Percentiles rank a stretch among this genome's conserved stretches.
Evolutionary conservation across 2,329 filamentous ascomycete species (phyloP).

Genomic region (Aspergillus felis): DNA sequence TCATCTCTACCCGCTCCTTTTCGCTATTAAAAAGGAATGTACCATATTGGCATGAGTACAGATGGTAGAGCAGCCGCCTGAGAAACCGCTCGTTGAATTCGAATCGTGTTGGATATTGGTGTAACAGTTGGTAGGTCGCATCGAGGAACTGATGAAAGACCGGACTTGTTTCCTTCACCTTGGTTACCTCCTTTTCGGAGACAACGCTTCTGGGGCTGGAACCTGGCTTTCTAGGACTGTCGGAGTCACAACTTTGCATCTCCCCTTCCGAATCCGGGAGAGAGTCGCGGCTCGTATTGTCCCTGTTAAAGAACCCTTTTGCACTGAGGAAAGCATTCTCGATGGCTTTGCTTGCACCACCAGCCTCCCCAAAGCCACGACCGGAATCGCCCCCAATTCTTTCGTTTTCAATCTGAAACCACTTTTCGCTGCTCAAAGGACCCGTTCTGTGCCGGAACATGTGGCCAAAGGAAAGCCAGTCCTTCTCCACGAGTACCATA

Average conservation of each 20-base stretch:
- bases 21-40: conserved; percentile 96
- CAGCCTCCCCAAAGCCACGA: conserved; percentile 37
- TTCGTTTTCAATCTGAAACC: conserved; percentile 87
- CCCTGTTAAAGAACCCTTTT: conserved; percentile 85
- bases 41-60: conserved; percentile 94
- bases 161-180: conserved; percentile 84
- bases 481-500: conserved; percentile 90
- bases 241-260: conserved; percentile 46
- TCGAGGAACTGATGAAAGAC: conserved; percentile 98
- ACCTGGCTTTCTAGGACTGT: conserved; percentile 39
- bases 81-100: conserved; percentile 96
- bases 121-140: conserved; percentile 82
- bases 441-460: conserved; percentile 95
- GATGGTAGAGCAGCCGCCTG: conserved; percentile 81
- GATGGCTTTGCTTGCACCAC: conserved; percentile 64
- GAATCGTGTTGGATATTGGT: conserved; percentile 82
- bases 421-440: conserved; percentile 83
- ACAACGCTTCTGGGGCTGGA: conserved; percentile 29
- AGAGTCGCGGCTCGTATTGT: conserved; percentile 62
- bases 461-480: conserved; percentile 96
- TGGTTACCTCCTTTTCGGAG: conserved; percentile 64
- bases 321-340: conserved; percentile 82
- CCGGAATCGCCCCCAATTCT: conserved; percentile 55
- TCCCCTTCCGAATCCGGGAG: conserved; percentile 60
- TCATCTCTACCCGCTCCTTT: conserved; percentile 72